Base-by-base conservation (phyloP, 2,329 filamentous ascomycete species). In the Ophiostoma sp. region DNA sequence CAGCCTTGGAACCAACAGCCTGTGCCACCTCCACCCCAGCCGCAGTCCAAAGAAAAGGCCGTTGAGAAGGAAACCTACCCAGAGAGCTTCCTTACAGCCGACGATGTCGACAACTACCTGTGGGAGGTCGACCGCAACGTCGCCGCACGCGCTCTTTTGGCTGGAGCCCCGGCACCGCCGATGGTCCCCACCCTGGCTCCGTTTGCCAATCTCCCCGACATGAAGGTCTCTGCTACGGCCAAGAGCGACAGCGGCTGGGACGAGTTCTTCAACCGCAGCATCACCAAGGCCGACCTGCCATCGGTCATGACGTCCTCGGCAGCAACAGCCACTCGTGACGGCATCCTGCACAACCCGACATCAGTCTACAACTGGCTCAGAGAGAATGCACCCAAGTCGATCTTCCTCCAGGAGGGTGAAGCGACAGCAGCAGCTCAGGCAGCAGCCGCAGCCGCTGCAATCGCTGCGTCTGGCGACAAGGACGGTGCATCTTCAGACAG, bases 301-400 rank as follows among this genome's bases (percentile, higher is more conserved):
- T 76, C 77, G 72, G 77, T 79, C 75, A 80, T 79, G 75, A 79
- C 75, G 74, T 78, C 78, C 70, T 77, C 77, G n/a, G 70, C 48
- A 64, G 44, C 36, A 35, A 57, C 23, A 54, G 67, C 88, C 70
- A 79, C 80, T 72, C 71, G 85, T 82, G 79, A 84, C 80, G 77
- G 85, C 67, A 83, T 85, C 36, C 79, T 93, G 33, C 86, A 86
- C 68, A 98, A 98, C 78, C 93, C 94, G 0, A 91, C 93, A 60
- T 96, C 92, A 71, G 94, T 97, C 3, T 96, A 96, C 81, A 97
- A 96, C 79, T 99, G 95, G 95, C 86, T 99, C 15, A 87, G 92
- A 73, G 89, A 92, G 77, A 86, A 97, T 79, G 89, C 92, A 71
- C 91, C 93, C 3, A 89, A 94, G 78, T 89, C 93, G 67, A 72